A percentile compares a stretch with the other conserved stretches of the same genome.
Evolutionary conservation across 192 early-diverging fungal genomes (phyloP).

Genomic region (Coemansia sp.): DNA sequence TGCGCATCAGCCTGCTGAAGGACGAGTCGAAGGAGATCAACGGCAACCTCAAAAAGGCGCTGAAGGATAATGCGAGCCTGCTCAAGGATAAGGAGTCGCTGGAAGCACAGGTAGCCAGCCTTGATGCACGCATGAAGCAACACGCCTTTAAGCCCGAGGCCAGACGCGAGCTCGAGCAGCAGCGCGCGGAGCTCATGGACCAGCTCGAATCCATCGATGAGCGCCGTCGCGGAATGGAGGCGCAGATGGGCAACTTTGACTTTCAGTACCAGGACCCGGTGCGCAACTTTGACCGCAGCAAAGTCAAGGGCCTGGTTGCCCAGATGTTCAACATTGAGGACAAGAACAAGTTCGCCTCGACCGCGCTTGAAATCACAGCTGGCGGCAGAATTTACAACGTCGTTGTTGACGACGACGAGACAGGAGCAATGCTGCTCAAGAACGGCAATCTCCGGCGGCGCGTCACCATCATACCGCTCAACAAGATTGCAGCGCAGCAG

Average conservation of each 20-base stretch:
- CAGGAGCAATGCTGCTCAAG: constrained; percentile 78
- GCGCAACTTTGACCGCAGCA: constrained; percentile 82
- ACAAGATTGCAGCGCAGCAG: constrained; percentile 73
- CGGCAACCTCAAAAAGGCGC: constrained; percentile 65
- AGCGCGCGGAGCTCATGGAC: constrained; percentile 28
- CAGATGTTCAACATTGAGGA: constrained; percentile 78
- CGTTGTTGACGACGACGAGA: constrained; percentile 85
- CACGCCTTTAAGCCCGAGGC: constrained; percentile 33
- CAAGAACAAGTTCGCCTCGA: constrained; percentile 61
- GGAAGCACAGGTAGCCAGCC: constrained; percentile 22
- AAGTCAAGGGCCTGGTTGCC: constrained; percentile 93
- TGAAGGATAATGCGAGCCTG: constrained; percentile 64
- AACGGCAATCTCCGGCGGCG: constrained; percentile 73
- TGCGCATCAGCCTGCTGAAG: constrained; percentile 74
- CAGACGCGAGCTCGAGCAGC: constrained; percentile 38
- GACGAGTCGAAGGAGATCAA: constrained; percentile 71
- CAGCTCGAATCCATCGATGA: constrained; percentile 42
- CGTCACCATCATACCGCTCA: constrained; percentile 93
- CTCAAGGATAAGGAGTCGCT: constrained; percentile 40
- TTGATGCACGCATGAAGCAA: constrained; percentile 15
- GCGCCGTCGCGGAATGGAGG: constrained; percentile 35
- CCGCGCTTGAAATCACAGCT: constrained; percentile 94
- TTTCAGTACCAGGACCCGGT: constrained; percentile 84
- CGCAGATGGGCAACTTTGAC: constrained; percentile 61
- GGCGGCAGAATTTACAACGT: constrained; percentile 93